Base-by-base conservation (phyloP, 2,329 filamentous ascomycete genomes). In the Botrytis cinerea region DNA sequence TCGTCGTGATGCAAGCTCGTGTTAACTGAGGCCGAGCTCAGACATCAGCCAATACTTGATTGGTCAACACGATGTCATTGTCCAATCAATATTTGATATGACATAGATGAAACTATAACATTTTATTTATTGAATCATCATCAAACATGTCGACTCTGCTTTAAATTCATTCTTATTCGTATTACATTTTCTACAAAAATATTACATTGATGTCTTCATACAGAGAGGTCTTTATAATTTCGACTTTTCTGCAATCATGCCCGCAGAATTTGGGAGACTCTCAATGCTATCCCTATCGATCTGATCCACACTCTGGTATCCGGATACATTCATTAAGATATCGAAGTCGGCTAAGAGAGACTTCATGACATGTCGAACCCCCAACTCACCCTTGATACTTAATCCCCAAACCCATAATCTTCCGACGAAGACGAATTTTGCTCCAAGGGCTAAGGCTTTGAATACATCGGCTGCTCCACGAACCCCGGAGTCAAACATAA, bases 391-490 rank as follows among this genome's bases (percentile, higher is more conserved):
- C 80, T 86, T 87, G 72, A 90, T 89, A 59, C 85, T 85, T 16
- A 91, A 78, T 0, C 86, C 88, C 84, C 86, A 91, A 35, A 91
- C 83, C 84, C 87, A 90, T 4, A 90, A 83, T 8, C 90, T 82
- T 0, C 90, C 91, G 9, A 92, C 82, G 0, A 90, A 90, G 0
- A 90, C 90, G 0, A 87, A 89, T 70, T 83, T 89, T 0, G 89
- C 90, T 0, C 91, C 90, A 0, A 92, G 82, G 70, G 89, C 90
- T 20, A 92, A 78, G 0, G 89, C 89, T 80, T 92, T 92, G 76
- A 93, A 85, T 4, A 92, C 87, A 78, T 93, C 90, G 0, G 88
- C 88, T 0, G 90, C 91, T 22, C 90, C 83, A 20, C 85, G 84
- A 51, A 93, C 85, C 0, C 91, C 90, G 0, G 90, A 89, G 75